These are phyloP conservation scores for Colletotrichum costaricense DNA, from an alignment of 2,329 filamentous ascomycete species.

Conservation along the genomic window DNA sequence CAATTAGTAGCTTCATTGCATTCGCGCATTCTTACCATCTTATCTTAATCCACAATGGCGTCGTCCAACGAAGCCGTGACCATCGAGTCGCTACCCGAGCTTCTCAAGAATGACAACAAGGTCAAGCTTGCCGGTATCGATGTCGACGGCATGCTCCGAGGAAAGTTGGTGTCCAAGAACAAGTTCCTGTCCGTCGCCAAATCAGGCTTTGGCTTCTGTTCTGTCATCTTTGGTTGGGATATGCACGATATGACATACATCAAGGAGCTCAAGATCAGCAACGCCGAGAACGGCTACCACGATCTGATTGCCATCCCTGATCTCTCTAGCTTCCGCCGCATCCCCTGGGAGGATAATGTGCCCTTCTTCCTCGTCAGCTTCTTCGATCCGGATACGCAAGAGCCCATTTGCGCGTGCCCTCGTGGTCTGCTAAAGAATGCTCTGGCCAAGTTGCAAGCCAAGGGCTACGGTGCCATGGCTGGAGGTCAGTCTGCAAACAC, in stretches of 20 bases:
- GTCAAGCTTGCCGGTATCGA: slow-evolving; percentile 92
- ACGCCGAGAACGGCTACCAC: slow-evolving; percentile 89
- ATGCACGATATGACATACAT: slow-evolving; percentile 96
- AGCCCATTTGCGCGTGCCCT: slow-evolving; percentile 82
- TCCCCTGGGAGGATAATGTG: slow-evolving; percentile 90
- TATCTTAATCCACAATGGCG: slow-evolving; percentile 41
- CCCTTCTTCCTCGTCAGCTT: slow-evolving; percentile 90
- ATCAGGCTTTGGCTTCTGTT: slow-evolving; percentile 92
- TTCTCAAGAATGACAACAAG: slow-evolving; percentile 78
- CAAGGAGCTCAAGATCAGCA: slow-evolving; percentile 86
- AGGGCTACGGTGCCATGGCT: slow-evolving; percentile 87
- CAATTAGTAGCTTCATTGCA: slow-evolving; percentile 20
- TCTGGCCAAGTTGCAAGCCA: slow-evolving; percentile 72
- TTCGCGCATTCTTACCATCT: neutral
- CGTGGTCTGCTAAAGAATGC: slow-evolving; percentile 78
- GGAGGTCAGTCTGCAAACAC: slow-evolving; percentile 71
- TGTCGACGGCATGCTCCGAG: slow-evolving; percentile 86
- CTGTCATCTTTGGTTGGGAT: slow-evolving; percentile 95
- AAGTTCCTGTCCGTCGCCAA: slow-evolving; percentile 89
- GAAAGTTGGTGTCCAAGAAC: slow-evolving; percentile 91
- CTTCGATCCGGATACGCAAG: slow-evolving; percentile 79
- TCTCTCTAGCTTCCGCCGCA: slow-evolving; percentile 79
- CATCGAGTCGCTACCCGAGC: slow-evolving; percentile 69
- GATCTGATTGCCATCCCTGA: slow-evolving; percentile 88
- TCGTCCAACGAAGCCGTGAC: slow-evolving; percentile 57